Evolutionary conservation across 176 grass and related monocot genomes (phyloP), one percentile per base, ranked within the genome.

Genomic region (Pharus latifolius): DNA sequence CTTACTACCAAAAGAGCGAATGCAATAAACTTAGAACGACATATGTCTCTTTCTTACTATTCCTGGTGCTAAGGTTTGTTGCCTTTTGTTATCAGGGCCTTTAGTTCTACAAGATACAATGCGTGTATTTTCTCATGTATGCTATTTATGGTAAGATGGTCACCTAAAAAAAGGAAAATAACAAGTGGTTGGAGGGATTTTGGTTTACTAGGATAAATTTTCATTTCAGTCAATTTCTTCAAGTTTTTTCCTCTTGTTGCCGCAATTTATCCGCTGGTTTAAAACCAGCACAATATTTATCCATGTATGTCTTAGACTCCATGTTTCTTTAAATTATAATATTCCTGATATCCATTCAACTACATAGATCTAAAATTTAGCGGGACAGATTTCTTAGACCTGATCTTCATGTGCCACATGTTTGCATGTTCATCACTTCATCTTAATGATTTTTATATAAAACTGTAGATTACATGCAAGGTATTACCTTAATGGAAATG

Each of bases 81-180:
- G 28, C 12, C 3, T 70, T 64, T 25, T 80, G 5, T 69, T 63
- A 23, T 56, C 18, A 16, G 35, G 8, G 8, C 35, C 9, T 38
- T 38, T 38, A 9, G 35, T 38, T 9, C n/a, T n/a, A n/a, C n/a
- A n/a, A n/a, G 66, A 37, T 16, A 34, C 19, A 45, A 7, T 38
- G 46, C 61, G 27, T 54, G 30, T 69, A 63, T 75, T 57, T 75
- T 75, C 8, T 56, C 22, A 27, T 15, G 42, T 33, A 31, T 75
- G 23, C 18, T 56, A 48, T 18, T 30, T 30, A 54, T 55, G 17
- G 5, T 74, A 24, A 31, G 54, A 49, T 5, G 12, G 0, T 49
- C 49, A 2, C 11, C 49, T 49, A 0, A 45, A 62, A 18, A 54
- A 30, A 0, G 1, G 7, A 4, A 35, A 79, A 3, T 1, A 3